Conservation (phyloP, 1,284 basidiomycete genomes). For the Cryptococcus maquisensis region DNA sequence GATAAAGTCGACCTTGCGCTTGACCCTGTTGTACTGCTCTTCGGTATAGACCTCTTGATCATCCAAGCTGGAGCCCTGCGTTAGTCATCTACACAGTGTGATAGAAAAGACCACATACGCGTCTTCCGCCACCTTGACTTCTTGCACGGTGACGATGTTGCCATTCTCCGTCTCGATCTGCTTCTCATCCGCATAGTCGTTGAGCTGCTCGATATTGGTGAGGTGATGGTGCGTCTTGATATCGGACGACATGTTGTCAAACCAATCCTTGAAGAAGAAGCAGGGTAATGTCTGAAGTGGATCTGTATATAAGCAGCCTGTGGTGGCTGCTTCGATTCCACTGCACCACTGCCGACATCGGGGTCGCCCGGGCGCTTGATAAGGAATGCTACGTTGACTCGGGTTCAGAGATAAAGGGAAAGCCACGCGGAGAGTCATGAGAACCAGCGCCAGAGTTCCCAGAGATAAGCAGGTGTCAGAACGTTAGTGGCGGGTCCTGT, state of each 20-base stretch:
- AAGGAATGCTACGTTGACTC: too few relatives aligned
- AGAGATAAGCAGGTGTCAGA: too few relatives aligned
- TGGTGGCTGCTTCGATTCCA: too few relatives aligned
- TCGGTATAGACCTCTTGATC: constrained; percentile 23
- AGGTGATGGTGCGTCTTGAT: constrained; percentile 2
- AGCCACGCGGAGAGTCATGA: too few relatives aligned
- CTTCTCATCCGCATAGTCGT: constrained; percentile 8
- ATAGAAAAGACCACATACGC: constrained; percentile 8
- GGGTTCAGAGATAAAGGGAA: too few relatives aligned
- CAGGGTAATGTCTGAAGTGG: not conserved
- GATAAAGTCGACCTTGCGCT: constrained; percentile 30
- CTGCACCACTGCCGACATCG: too few relatives aligned
- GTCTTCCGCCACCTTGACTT: constrained; percentile 13
- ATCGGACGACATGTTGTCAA: not conserved
- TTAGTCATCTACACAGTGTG: not conserved
- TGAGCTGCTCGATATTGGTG: constrained; percentile 1
- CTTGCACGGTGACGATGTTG: constrained; percentile 10
- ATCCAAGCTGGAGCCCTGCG: constrained; percentile 38
- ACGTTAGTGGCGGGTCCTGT: too few relatives aligned
- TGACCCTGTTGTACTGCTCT: constrained; percentile 23
- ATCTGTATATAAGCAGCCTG: not conserved
- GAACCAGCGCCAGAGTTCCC: too few relatives aligned
- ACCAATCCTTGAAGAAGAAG: not conserved
- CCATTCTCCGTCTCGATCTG: constrained; percentile 8
- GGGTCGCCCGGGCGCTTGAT: too few relatives aligned